Base-by-base conservation (phyloP, 768 basidiomycete species). In the Ramaria sp. region DNA sequence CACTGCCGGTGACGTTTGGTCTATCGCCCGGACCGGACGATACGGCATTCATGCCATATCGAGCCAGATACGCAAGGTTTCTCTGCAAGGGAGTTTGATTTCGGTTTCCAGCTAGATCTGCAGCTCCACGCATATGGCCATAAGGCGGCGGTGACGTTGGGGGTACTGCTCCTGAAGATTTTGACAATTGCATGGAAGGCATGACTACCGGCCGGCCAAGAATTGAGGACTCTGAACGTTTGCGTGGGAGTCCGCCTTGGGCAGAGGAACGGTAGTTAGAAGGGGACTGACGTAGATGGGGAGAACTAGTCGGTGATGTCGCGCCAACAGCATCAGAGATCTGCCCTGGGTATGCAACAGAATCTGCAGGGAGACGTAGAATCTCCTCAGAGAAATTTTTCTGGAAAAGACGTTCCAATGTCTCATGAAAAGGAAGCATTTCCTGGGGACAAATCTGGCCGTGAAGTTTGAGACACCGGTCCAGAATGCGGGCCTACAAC, bases 401-500 rank as follows among this genome's bases (percentile, higher is more conserved):
- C 55, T 75, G 79, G 75, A 91, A 92, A 69, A 92, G 86, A 59
- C 79, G 83, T 66, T 89, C 85, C 46, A 98, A 75, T 0, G 91
- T 91, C 59, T 86, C 84, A 66, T 98, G 94, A 78, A 97, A 97
- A 4, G 83, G 79, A n/a, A 86, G 72, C 78, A 96, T 95, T 67
- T 93, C 91, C 12, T 82, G 78, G 0, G 89, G 81, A 66, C 91
- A 93, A 31, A 95, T 71, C 46, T 82, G 77, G 1, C 82, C 83
- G 66, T 98, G 93, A 5, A 97, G 76, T 62, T 80, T 82, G 53
- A 97, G 75, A 65, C 91, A 93, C 53, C 79, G 81, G 60, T 92
- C 87, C 50, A 97, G 87, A 50, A 86, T 80, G 46, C 84, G 82
- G 34, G 87, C 83, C 83, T 91, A 62, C 27, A 19, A 22, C 45